These are phyloP conservation scores for Nakazawaea sp. DNA, from an alignment of 805 yeast species.

Conservation along the genomic window DNA sequence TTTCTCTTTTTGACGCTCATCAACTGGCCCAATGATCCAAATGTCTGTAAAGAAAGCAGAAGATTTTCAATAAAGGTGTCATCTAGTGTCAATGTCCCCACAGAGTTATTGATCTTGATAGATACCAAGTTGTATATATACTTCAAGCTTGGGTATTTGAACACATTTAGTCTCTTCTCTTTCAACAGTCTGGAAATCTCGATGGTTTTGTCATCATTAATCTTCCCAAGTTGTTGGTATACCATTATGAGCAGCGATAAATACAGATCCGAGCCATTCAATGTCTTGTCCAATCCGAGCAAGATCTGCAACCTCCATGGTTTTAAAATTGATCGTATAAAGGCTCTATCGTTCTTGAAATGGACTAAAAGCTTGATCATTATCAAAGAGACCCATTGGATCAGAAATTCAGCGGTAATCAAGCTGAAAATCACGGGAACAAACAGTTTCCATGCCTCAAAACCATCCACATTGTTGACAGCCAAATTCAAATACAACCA, in stretches of 20 bases:
- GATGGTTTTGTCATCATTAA: not conserved
- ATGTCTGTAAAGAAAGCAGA: constrained; percentile 3
- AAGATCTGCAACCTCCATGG: constrained; percentile 7
- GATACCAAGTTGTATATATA: constrained; percentile 1
- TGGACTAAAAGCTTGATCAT: constrained; percentile 2
- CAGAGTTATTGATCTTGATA: not conserved
- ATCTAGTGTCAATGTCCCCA: constrained; percentile 1
- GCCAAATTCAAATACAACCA: constrained; percentile 9
- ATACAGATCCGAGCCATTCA: constrained; percentile 2
- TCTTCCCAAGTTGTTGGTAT: constrained; percentile 4
- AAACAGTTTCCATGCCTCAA: not conserved
- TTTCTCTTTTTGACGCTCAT: not conserved
- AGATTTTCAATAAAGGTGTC: constrained; percentile 6
- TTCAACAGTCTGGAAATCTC: constrained; percentile 2
- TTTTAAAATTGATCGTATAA: not conserved
- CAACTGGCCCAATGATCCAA: constrained; percentile 1
- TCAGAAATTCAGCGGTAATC: not conserved
- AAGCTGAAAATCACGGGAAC: constrained; percentile 8
- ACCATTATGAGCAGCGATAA: constrained; percentile 5
- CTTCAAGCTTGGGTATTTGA: constrained; percentile 5
- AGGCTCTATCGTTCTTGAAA: not conserved
- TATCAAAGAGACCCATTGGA: constrained; percentile 5
- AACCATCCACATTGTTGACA: constrained; percentile 2
- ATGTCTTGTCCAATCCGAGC: constrained; percentile 5
- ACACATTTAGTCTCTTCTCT: constrained; percentile 1